A percentile compares a stretch with the other conserved stretches of the same genome.
phyloP scores from a whole-genome alignment of 108 stramenopile species.

The Craspedostauros australis region DNA sequence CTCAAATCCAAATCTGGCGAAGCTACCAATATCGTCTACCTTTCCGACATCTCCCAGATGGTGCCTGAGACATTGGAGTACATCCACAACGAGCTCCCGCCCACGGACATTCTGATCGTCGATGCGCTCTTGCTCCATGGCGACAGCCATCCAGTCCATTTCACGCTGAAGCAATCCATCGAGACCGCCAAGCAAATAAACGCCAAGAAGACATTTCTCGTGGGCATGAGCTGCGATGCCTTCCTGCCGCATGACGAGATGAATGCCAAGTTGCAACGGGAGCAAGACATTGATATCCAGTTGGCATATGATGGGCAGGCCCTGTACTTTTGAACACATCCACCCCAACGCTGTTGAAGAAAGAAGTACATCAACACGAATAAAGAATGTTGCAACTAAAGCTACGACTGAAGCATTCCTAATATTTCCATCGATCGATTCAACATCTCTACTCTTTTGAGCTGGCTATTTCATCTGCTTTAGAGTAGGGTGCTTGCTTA shows the following conservation, averaged over 20 bases:
- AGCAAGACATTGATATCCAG: constrained; percentile 26
- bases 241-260: constrained; percentile 76
- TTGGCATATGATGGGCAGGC: constrained; percentile 70
- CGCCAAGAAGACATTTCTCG: constrained; percentile 52
- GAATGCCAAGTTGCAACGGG: constrained; percentile 41
- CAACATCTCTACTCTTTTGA: too few species aligned
- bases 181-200: constrained; percentile 37
- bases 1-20: constrained; percentile 23
- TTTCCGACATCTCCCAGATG: constrained; percentile 80
- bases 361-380: too few species aligned
- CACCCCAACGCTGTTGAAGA: too few species aligned
- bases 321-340: too few species aligned
- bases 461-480: too few species aligned
- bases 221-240: constrained; percentile 81
- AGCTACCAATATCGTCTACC: constrained; percentile 59
- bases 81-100: constrained; percentile 54
- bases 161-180: constrained; percentile 57
- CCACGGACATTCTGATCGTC: constrained; percentile 71
- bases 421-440: too few species aligned
- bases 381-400: too few species aligned
- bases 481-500: too few species aligned
- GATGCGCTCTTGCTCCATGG: constrained; percentile 51
- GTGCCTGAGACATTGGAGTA: constrained; percentile 59
- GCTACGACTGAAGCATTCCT: too few species aligned
- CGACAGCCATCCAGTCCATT: constrained; percentile 56